Evolutionary conservation across 2,329 filamentous ascomycete species (phyloP), one percentile per base, ranked within the genome.

Genomic region (Fusarium euwallaceae): DNA sequence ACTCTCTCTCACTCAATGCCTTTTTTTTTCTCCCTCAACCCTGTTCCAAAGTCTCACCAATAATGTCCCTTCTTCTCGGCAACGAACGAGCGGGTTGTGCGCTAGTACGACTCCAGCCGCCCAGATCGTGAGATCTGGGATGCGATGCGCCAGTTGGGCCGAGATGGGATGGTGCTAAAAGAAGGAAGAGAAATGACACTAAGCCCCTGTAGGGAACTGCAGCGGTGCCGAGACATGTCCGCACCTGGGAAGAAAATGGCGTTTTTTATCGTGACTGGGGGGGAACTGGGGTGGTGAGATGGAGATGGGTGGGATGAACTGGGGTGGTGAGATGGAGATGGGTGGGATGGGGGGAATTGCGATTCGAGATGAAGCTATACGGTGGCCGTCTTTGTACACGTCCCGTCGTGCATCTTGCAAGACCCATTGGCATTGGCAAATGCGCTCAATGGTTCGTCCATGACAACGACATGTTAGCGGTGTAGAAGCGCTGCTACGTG

Each of bases 61-160:
- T 69, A 45, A 43, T 60, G 58, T 63, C 62, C 63, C 66, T 58
- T 61, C 61, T 60, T 70, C 59, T 22, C 60, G 74, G 64, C 59
- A 75, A 60, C 72, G 65, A 75, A 75, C 58, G 59, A 70, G 72
- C 63, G 60, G 51, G 64, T 68, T 74, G 64, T 65, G 61, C 64
- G 66, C 72, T 75, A 75, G 66, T 62, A 70, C 66, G 27, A 70
- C 66, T 75, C 70, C 65, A 73, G 66, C 64, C 69, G 69, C 69
- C 64, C 43, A 74, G 76, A 78, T 78, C 76, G 69, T 66, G 55
- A 66, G 74, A 78, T 78, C 76, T 78, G 34, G 70, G 68, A 76
- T 70, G 66, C 60, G 58, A 76, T 70, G 66, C 60, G 58, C 67
- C 58, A 67, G 66, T 71, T 75, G 48, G 70, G 66, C 74, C 74